Evolutionary conservation across 805 yeast species (phyloP).

Genomic region (Grigorovia jiainica): DNA sequence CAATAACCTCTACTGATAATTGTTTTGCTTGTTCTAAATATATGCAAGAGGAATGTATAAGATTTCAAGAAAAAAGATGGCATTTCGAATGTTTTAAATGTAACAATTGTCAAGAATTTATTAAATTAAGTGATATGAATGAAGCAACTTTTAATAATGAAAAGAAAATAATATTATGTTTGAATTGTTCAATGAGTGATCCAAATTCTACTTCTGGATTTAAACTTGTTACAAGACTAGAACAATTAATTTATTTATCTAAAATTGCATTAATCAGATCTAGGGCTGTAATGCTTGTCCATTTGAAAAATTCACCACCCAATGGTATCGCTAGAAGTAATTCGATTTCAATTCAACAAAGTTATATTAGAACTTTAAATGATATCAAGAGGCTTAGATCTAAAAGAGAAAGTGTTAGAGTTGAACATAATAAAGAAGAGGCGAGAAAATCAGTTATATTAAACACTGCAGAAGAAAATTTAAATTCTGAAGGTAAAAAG

Average conservation of each 20-base stretch:
- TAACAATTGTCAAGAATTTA: slow-evolving; percentile 40
- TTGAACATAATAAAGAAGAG: slow-evolving; percentile 42
- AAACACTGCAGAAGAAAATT: slow-evolving; percentile 35
- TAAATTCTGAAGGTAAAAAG: neutral
- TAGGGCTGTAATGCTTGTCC: slow-evolving; percentile 45
- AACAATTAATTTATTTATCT: slow-evolving; percentile 66
- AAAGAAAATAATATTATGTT: slow-evolving; percentile 41
- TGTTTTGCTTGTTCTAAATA: slow-evolving; percentile 65
- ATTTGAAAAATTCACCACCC: slow-evolving; percentile 11
- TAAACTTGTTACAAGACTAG: slow-evolving; percentile 51
- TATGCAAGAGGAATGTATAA: slow-evolving; percentile 76
- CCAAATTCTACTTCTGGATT: slow-evolving; percentile 47
- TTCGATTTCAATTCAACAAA: slow-evolving; percentile 32
- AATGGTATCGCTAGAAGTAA: slow-evolving; percentile 5
- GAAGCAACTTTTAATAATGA: slow-evolving; percentile 39
- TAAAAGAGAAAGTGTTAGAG: slow-evolving; percentile 50
- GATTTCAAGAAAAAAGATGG: slow-evolving; percentile 62
- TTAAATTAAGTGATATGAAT: slow-evolving; percentile 32
- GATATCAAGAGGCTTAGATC: slow-evolving; percentile 73
- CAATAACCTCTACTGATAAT: slow-evolving; percentile 60
- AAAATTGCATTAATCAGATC: slow-evolving; percentile 79
- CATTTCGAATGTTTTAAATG: slow-evolving; percentile 71
- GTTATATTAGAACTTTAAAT: slow-evolving; percentile 59
- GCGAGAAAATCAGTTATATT: slow-evolving; percentile 59
- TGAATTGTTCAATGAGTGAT: slow-evolving; percentile 48